phyloP scores from a whole-genome alignment of 1,284 basidiomycete genomes.

The Coniophora puteana region DNA sequence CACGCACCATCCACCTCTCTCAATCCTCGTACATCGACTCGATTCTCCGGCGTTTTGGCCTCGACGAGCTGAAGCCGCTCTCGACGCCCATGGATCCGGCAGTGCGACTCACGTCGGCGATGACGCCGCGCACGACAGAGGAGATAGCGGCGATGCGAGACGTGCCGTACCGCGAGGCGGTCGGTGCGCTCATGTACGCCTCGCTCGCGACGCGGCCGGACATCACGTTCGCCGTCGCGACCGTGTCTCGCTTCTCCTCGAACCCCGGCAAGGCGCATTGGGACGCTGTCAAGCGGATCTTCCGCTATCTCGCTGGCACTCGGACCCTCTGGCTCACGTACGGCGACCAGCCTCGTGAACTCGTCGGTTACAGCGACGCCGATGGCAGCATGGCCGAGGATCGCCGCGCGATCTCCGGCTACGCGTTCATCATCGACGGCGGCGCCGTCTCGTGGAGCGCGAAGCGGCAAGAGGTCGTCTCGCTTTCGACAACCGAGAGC shows the following conservation, averaged over 20 bases:
- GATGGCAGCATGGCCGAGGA: conserved; percentile 2
- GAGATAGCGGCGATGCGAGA: not conserved
- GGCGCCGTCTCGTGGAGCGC: conserved; percentile 3
- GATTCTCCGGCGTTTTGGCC: not conserved
- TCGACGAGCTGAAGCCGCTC: not conserved
- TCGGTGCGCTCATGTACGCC: conserved; percentile 16
- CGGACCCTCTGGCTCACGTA: not conserved
- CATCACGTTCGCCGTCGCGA: conserved; percentile 3
- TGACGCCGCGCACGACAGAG: not conserved
- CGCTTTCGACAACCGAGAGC: conserved; percentile 2
- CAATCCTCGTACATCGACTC: not conserved
- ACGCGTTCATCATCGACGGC: not conserved
- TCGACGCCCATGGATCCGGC: conserved; percentile 2
- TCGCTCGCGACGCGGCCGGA: conserved; percentile 10
- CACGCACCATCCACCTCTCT: conserved; percentile 1
- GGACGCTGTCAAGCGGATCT: conserved; percentile 4
- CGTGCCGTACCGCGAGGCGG: conserved; percentile 5
- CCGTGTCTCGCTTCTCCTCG: conserved; percentile 3
- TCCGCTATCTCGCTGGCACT: conserved; percentile 6
- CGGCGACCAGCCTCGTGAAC: not conserved
- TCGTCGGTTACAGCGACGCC: conserved; percentile 1
- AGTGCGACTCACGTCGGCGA: not conserved
- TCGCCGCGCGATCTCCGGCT: conserved; percentile 4
- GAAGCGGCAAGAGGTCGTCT: conserved; percentile 1
- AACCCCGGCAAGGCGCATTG: conserved; percentile 7